phyloP scores from a whole-genome alignment of 2,329 filamentous ascomycete species.

The Pyrenochaeta sp. region DNA sequence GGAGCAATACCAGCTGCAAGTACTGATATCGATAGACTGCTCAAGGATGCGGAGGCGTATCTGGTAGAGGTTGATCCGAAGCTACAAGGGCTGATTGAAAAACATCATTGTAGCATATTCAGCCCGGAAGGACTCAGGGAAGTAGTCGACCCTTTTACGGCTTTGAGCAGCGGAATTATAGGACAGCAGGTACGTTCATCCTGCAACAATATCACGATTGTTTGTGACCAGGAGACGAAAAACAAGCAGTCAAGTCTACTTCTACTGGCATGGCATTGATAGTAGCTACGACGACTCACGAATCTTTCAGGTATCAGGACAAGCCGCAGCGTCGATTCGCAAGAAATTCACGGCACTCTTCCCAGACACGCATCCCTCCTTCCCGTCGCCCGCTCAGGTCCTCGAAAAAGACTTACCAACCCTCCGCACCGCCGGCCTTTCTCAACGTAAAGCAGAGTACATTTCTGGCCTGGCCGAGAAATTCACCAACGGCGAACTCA shows the following conservation, averaged over 20 bases:
- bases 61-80: constrained; percentile 76
- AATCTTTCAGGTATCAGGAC: constrained; percentile 74
- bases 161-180: constrained; percentile 86
- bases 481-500: constrained; percentile 78
- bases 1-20: constrained; percentile 44
- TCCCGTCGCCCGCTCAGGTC: constrained; percentile 81
- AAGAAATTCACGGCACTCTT: constrained; percentile 68
- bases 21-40: constrained; percentile 74
- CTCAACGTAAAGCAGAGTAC: constrained; percentile 95
- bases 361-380: constrained; percentile 55
- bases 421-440: constrained; percentile 86
- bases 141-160: constrained; percentile 86
- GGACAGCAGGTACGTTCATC: constrained; percentile 74
- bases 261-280: no score
- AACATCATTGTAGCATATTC: constrained; percentile 81
- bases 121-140: constrained; percentile 83
- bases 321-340: constrained; percentile 89
- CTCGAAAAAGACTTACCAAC: constrained; percentile 65
- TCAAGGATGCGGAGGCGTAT: constrained; percentile 78
- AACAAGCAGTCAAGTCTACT: no score
- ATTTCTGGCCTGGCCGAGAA: constrained; percentile 84
- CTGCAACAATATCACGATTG: not conserved
- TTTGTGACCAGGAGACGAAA: no score
- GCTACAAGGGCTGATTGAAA: constrained; percentile 75
- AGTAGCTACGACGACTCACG: not conserved